Evolutionary conservation across 202 grass and related monocot species (phyloP), one percentile per base, ranked within the genome.

Genomic region (Zoysia matrella): DNA sequence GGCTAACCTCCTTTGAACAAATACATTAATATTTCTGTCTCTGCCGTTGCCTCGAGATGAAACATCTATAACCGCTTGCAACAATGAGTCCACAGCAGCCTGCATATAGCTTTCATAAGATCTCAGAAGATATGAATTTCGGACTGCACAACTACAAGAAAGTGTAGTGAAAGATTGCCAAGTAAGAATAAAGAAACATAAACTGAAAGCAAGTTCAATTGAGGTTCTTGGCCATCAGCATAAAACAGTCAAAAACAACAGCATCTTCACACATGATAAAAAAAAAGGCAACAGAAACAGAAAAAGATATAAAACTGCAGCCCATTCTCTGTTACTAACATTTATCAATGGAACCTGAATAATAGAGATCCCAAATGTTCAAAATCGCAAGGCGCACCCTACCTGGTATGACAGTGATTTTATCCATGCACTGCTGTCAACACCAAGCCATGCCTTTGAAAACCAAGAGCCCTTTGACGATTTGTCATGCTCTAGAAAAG

Each of bases 11-110:
- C 86, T 86, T 61, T 94, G 93, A 78, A 99, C 91, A 77, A 91
- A 90, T 57, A 96, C 79, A 92, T 99, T 95, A 56, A 89, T 91
- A 89, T 96, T 89, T 86, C 93, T 92, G 74, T 99, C 96, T 89
- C 91, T 92, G 81, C 77, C 87, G 80, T 94, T 84, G 42, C 96
- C 89, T 7, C 87, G 83, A 18, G 87, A 96, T 82, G 96, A 96
- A 83, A 99, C 83, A 75, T 99, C 96, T 52, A 96, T 94, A 84
- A 88, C 83, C 82, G 96, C 96, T 94, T 94, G 89, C 80, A 99
- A 84, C 71, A 99, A 88, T 46, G 87, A 92, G 81, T 88, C 74
- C 16, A 94, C 89, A 79, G 96, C 87, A 96, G 93, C 96, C 96
- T 99, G 89, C 45, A 88, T 94, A 64, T 79, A 83, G 53, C 16